Percentiles rank a stretch among this genome's conserved stretches.
Conservation (phyloP, 768 basidiomycete species). For the Candolleomyces aberdarensis region DNA sequence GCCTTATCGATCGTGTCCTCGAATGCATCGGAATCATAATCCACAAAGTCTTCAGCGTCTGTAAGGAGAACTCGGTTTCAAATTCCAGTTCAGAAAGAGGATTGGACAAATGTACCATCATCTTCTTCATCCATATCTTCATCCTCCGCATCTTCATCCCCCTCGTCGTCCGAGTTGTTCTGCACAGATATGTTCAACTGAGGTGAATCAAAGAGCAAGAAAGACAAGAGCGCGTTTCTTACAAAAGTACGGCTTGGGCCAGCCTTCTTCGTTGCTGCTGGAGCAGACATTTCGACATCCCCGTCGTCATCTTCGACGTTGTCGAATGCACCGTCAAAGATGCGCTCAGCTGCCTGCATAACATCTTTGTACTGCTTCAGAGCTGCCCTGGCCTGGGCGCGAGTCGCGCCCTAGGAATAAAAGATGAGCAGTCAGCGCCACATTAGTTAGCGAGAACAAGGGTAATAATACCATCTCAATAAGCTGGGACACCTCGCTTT, state of each 20-base stretch:
- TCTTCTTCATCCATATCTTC: constrained; percentile 51
- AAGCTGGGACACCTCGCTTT: constrained; percentile 46
- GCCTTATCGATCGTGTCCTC: constrained; percentile 42
- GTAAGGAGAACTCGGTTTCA: neutral
- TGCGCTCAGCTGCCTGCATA: constrained; percentile 85
- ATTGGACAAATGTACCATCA: constrained; percentile 6
- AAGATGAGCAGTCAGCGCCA: neutral
- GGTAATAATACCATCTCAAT: constrained; percentile 39
- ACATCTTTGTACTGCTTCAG: constrained; percentile 82
- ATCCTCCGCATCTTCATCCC: constrained; percentile 49
- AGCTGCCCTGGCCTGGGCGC: constrained; percentile 79
- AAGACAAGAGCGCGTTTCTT: neutral
- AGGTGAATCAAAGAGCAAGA: no score
- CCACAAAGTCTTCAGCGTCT: constrained; percentile 56
- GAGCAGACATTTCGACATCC: constrained; percentile 45
- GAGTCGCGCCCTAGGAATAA: constrained; percentile 68
- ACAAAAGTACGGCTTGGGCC: constrained; percentile 12
- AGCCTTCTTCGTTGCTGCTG: constrained; percentile 13
- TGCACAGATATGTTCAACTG: no score
- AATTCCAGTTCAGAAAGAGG: neutral
- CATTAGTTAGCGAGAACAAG: no score
- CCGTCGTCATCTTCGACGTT: constrained; percentile 60
- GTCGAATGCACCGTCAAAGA: constrained; percentile 84
- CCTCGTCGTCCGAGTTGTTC: constrained; percentile 28
- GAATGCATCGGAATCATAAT: constrained; percentile 77